Evolutionary conservation across 2,329 filamentous ascomycete species (phyloP).

Genomic region (Alternaria alternata): DNA sequence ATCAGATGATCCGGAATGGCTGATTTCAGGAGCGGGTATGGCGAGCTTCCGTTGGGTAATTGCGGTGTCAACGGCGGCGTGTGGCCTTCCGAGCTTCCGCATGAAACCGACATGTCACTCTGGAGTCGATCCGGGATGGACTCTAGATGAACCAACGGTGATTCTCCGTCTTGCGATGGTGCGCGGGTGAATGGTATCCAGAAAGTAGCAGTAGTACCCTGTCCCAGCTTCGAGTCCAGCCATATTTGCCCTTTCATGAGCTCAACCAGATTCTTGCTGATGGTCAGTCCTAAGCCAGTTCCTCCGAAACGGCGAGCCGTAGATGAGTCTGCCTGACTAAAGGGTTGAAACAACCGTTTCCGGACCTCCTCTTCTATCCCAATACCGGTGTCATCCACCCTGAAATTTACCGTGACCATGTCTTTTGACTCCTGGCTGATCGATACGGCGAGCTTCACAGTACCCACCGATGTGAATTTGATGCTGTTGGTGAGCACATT

Average conservation of each 20-base stretch:
- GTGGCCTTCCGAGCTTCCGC: conserved; percentile 70
- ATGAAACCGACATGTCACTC: conserved; percentile 65
- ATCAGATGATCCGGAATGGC: conserved; percentile 45
- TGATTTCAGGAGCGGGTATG: conserved; percentile 38
- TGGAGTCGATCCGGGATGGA: conserved; percentile 72
- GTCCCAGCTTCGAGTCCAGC: conserved; percentile 71
- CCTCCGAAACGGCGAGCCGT: conserved; percentile 81
- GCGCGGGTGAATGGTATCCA: conserved; percentile 80
- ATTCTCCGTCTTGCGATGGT: conserved; percentile 59
- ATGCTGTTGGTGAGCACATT: conserved; percentile 71
- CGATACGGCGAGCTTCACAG: conserved; percentile 66
- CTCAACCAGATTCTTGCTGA: conserved; percentile 79
- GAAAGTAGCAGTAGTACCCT: conserved; percentile 77
- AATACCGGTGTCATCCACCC: conserved; percentile 79
- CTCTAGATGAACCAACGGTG: conserved; percentile 67
- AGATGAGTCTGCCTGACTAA: conserved; percentile 82
- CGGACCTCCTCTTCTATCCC: conserved; percentile 81
- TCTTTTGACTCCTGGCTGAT: conserved; percentile 71
- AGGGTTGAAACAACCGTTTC: conserved; percentile 77
- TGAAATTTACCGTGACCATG: conserved; percentile 72
- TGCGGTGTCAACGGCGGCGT: conserved; percentile 54
- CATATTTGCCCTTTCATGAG: conserved; percentile 80
- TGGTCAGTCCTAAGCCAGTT: conserved; percentile 79
- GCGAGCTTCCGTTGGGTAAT: conserved; percentile 27
- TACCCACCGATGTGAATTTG: conserved; percentile 52